phyloP scores from a whole-genome alignment of 371 early-diverging fungal genomes.

The Rhizomucor miehei region DNA sequence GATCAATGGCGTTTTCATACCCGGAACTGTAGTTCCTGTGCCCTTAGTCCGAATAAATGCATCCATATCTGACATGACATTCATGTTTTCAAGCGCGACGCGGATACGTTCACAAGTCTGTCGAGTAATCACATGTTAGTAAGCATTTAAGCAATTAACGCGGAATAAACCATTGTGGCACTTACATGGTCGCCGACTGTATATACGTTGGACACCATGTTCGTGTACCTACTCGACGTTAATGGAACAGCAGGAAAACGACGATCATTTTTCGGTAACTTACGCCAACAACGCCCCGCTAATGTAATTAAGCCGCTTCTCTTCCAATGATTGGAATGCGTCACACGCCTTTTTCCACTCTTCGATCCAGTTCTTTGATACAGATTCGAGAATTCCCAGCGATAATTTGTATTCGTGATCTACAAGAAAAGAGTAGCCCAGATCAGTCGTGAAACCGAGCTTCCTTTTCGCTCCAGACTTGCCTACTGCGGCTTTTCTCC shows the following conservation, averaged over 20 bases:
- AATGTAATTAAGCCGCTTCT: slow-evolving; percentile 14
- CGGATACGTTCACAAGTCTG: slow-evolving; percentile 21
- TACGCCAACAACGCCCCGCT: slow-evolving; percentile 22
- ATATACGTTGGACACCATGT: slow-evolving; percentile 26
- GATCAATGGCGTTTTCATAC: slow-evolving; percentile 6
- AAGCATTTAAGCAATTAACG: background rate
- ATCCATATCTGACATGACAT: slow-evolving; percentile 11
- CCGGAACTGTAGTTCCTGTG: slow-evolving; percentile 17
- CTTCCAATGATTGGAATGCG: slow-evolving; percentile 16
- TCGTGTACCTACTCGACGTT: slow-evolving; percentile 16
- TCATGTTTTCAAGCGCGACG: slow-evolving; percentile 12
- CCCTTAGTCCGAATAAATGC: slow-evolving; percentile 13
- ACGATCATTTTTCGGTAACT: background rate
- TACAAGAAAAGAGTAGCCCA: background rate
- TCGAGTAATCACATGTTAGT: no score
- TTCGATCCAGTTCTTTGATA: slow-evolving; percentile 13
- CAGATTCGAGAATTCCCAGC: slow-evolving; percentile 4
- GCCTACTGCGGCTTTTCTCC: background rate
- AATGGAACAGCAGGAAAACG: background rate
- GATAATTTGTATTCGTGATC: slow-evolving; percentile 14
- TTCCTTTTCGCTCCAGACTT: background rate
- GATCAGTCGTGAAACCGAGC: slow-evolving; percentile 2
- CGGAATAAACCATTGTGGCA: background rate
- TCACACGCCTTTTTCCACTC: slow-evolving; percentile 16
- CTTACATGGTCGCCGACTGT: slow-evolving; percentile 25